Evolutionary conservation across 176 grass and related monocot genomes (phyloP), one percentile per base, ranked within the genome.

Genomic region (Paspalum notatum): DNA sequence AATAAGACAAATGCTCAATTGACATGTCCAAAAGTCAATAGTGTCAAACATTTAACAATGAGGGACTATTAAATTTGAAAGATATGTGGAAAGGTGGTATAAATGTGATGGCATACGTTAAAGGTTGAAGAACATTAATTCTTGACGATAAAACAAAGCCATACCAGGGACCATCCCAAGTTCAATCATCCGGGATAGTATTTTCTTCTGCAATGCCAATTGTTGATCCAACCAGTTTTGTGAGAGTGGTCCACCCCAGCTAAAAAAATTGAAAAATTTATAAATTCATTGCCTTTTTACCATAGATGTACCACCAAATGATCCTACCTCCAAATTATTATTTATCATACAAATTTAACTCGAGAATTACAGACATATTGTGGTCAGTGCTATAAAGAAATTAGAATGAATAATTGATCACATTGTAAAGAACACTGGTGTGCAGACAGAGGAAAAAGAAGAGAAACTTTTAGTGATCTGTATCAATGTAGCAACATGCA

Each of bases 101-200:
- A 67, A 9, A 22, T 84, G 26, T 0, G 17, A 74, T 52, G 2
- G 50, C 38, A 61, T 45, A 54, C 20, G n/a, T 17, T 40, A 75
- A 84, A 48, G 71, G 53, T 27, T 45, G 53, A 54, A 80, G 26
- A 76, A 5, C n/a, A 58, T 13, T 32, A 75, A 46, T 68, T 8
- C 26, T 81, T 13, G 7, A 66, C 21, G 39, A 43, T 43, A 80
- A 73, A 84, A 74, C 5, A 74, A 80, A 74, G 61, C 25, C 26
- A 51, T 94, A 98, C 95, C 95, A 60, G 95, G 95, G 62, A 84
- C 89, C 92, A 98, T 98, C 76, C 95, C 95, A 77, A 98, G 90
- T 32, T 94, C 88, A 64, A 92, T 80, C 92, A 98, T 98, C 76
- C 88, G 90, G 72, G 83, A 90, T 26, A 94, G 61, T 56, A 91